Percentiles rank a stretch among this genome's conserved stretches.
phyloP scores from a whole-genome alignment of 768 basidiomycete species.

The Lanmaoa pseudosensibilis region DNA sequence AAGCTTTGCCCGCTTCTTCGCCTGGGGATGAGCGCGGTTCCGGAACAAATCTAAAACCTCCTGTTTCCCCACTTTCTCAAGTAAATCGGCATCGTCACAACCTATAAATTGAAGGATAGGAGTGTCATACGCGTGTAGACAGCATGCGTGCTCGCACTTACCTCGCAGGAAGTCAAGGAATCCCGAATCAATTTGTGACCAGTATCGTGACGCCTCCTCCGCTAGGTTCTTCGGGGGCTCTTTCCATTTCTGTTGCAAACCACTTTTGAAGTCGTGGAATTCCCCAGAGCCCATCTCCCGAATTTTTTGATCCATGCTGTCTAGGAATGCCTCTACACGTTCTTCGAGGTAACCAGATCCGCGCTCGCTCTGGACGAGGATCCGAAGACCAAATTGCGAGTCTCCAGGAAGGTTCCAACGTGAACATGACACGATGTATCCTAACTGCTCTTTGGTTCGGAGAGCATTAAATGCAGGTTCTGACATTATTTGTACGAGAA shows the following conservation, averaged over 20 bases:
- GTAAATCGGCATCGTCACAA: slow-evolving; percentile 64
- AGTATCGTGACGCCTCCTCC: slow-evolving; percentile 74
- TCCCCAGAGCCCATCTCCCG: slow-evolving; percentile 68
- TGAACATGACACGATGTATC: slow-evolving; percentile 80
- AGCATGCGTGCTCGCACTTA: slow-evolving; percentile 39
- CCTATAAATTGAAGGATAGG: slow-evolving; percentile 42
- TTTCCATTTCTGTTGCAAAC: slow-evolving; percentile 77
- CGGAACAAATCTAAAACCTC: slow-evolving; percentile 75
- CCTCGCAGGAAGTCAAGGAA: slow-evolving; percentile 86
- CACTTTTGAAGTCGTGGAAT: slow-evolving; percentile 75
- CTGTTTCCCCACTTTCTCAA: slow-evolving; percentile 66
- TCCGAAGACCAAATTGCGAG: slow-evolving; percentile 71
- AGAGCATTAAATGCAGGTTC: slow-evolving; percentile 92
- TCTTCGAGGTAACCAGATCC: slow-evolving; percentile 77
- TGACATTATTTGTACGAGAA: slow-evolving; percentile 81
- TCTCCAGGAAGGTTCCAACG: slow-evolving; percentile 59
- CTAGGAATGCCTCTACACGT: slow-evolving; percentile 87
- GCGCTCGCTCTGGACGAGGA: slow-evolving; percentile 89
- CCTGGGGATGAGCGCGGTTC: slow-evolving; percentile 66
- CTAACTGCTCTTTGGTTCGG: slow-evolving; percentile 93
- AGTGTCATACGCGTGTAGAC: neutral
- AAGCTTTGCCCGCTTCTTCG: slow-evolving; percentile 71
- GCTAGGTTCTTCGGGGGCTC: slow-evolving; percentile 87
- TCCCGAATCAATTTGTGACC: slow-evolving; percentile 70
- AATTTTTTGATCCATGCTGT: slow-evolving; percentile 65